Base-by-base conservation (phyloP, 176 grass and related monocot genomes). In the Musa acuminata region DNA sequence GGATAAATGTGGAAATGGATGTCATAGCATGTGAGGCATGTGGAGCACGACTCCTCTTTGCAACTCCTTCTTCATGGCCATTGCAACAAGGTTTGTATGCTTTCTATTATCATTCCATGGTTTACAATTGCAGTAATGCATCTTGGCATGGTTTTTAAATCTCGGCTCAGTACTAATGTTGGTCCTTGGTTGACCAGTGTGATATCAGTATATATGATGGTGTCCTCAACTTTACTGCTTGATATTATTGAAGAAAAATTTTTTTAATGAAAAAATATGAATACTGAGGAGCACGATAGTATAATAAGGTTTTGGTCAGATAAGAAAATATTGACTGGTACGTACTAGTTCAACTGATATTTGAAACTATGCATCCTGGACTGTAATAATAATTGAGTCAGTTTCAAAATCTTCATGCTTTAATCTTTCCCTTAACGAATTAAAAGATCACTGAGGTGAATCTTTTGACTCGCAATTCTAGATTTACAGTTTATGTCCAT, bases 1-100 rank as follows among this genome's bases (percentile, higher is more conserved):
- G 95, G 95, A 83, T 82, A 65, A 99, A 99, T 67, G 51, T 89
- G 72, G 95, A 94, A 79, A 80, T 87, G 5, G 95, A 99, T 53
- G 72, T 87, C 67, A 99, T 99, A 91, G 88, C 78, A 1, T 99
- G 95, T 55, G 95, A 94, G 79, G 90, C 95, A 82, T 99, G 95
- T 86, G 90, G 82, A 23, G 86, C 88, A 75, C 86, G 86, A 5
- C 88, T 99, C 16, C 64, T 99, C 55, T 99, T 99, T 81, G 82
- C 88, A 76, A 89, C 86, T 83, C 90, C 90, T 84, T 89, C 86
- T 51, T 94, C 95, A 1, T 99, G 95, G 95, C 73, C 82, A 67
- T 73, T 77, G 13, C 88, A 94, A 65, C 95, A 99, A 94, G 90
- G 95, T 99, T 13, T 25, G 57, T 79, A n/a, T 51, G 19, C 1